Base-by-base conservation (phyloP, 352 stramenopile genomes). In the Pythium apleroticum region DNA sequence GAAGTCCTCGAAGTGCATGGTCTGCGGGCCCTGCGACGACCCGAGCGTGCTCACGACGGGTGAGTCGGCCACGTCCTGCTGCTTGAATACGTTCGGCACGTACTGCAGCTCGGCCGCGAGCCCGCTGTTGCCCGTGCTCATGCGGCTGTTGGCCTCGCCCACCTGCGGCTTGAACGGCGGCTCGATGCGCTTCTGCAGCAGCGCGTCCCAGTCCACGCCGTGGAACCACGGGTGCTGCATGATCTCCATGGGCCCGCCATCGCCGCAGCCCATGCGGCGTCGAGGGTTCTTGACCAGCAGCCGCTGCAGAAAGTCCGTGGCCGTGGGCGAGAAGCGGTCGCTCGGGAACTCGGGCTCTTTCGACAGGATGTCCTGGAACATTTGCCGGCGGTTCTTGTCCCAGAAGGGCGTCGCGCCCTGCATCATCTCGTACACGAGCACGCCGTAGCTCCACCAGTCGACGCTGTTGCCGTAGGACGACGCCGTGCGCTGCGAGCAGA, bases 401-500 rank as follows among this genome's bases (percentile, higher is more conserved):
- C 76, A 94, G 37, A 93, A 96, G 24, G 88, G 88, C 41, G 86
- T 92, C 52, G 91, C 77, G 20, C 88, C 88, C 57, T 81, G 71
- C 46, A 96, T 93, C 88, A 96, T 96, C 61, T 96, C 88, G 70
- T 93, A 96, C 24, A 96, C 72, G 9, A 96, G 69, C 39, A 94
- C 84, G 17, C 88, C 88, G 56, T 85, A 94, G 64, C 80, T 90
- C 88, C 88, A 96, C 88, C 88, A 96, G 69, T 96, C 88, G 57
- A 95, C 69, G n/a, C 81, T 88, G 66, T 93, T 94, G 65, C 88
- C 83, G 58, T 95, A 96, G 19, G 77, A 89, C 11, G 79, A 86
- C 27, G 77, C 75, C 43, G 80, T 95, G 45, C 81, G 73, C 52
- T 93, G 84, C 31, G 76, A 89, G 57, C 74, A 86, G 17, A 96